Evolutionary conservation across 345 rosid genomes (phyloP).

Genomic region (Eucalyptus albens): DNA sequence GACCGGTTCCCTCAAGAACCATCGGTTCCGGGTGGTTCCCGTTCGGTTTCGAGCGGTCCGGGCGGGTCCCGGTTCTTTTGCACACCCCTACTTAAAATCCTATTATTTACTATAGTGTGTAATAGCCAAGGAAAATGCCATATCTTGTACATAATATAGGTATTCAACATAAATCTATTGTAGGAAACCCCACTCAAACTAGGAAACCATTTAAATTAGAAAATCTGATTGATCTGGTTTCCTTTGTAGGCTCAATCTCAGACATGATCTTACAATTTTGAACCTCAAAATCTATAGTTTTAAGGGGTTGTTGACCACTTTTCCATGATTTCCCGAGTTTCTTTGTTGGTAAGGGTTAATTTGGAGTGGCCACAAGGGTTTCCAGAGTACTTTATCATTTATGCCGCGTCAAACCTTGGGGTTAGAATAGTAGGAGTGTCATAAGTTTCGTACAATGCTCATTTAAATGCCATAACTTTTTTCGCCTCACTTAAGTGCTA

Average conservation of each 20-base stretch:
- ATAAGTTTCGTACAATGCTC: rapidly evolving
- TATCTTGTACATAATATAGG: no score
- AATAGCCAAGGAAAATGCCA: neutral
- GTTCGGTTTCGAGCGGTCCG: rapidly evolving
- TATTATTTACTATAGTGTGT: neutral
- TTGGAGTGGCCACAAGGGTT: neutral
- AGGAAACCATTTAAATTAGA: neutral
- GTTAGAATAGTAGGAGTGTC: no score
- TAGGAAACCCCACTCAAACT: neutral
- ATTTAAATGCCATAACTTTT: no score
- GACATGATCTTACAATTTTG: neutral
- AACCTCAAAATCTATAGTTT: neutral
- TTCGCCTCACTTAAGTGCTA: no score
- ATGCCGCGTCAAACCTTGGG: neutral
- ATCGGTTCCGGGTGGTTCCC: rapidly evolving
- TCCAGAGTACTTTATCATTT: neutral
- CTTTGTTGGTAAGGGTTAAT: neutral
- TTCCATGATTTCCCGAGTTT: no score
- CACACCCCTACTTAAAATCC: neutral
- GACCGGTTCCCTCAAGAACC: no score
- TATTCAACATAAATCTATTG: neutral
- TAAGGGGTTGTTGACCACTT: neutral
- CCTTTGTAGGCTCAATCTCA: neutral
- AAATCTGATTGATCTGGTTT: no score
- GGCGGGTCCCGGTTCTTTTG: no score